Evolutionary conservation across 2,329 filamentous ascomycete species (phyloP), one percentile per base, ranked within the genome.

Genomic region (Cladosporium sp.): DNA sequence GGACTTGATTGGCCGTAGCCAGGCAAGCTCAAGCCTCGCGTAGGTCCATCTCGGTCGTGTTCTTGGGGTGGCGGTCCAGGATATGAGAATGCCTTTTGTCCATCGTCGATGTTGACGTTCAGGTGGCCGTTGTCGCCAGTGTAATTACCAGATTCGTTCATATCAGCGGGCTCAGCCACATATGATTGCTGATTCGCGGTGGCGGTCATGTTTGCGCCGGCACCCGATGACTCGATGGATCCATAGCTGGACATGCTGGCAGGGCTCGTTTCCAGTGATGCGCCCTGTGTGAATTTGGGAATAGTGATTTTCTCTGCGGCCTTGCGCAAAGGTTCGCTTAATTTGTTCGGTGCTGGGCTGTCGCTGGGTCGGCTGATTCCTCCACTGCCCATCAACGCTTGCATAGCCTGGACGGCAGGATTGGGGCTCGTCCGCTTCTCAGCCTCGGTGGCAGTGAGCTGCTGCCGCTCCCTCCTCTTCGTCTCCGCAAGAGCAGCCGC

Each of bases 11-110:
- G 82, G 62, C 82, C 80, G 63, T 84, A 85, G 49, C 84, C 85
- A 18, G 85, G 80, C 68, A 82, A 79, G 46, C 86, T 89, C 78
- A 88, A 84, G 64, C 86, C 85, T 69, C 86, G 82, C 61, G 83
- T 79, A 13, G 84, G 81, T 11, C 83, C 79, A 65, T 85, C 84
- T 63, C 79, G 39, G 16, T 56, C 81, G 49, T 84, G 78, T 71
- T 76, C 81, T 62, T 77, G 76, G 43, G 80, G 76, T 66, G 82
- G 79, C n/a, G 86, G 86, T 61, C 86, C 84, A 8, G 87, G 87
- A 74, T 88, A 89, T n/a, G 87, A 88, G 70, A 87, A 86, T 11
- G 87, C 82, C 72, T 87, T 87, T 70, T 82, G 85, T 39, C 67
- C 70, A 21, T 74, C 71, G 28, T 74, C 72, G n/a, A 70, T 70